Evolutionary conservation across 208 protist species (phyloP).

Genomic region (Crithidia acanthocephali): DNA sequence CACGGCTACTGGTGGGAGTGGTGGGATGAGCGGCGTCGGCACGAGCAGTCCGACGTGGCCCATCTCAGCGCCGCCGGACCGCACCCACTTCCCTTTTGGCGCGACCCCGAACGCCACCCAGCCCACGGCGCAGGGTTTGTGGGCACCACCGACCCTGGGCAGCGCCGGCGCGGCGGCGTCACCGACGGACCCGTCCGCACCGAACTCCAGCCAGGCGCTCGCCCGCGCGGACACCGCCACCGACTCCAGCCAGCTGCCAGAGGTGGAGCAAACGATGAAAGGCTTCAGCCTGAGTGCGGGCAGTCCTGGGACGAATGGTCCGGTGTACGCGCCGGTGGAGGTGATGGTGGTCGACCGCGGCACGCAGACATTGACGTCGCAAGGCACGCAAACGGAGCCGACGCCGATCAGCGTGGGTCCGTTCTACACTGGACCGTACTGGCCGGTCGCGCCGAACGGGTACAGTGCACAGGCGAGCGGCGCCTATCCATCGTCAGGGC

Average conservation of each 20-base stretch:
- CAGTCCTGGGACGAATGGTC: not conserved
- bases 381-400: conserved; percentile 79
- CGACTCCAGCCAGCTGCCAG: conserved; percentile 26
- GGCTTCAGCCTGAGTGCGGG: conserved; percentile 1
- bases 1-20: not conserved
- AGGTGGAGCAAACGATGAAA: conserved; percentile 31
- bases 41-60: conserved; percentile 18
- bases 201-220: not conserved
- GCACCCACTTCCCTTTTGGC: conserved; percentile 29
- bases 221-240: conserved; percentile 14
- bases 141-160: conserved; percentile 6
- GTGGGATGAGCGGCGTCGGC: too few species aligned
- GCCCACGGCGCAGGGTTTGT: conserved; percentile 1
- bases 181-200: too few species aligned
- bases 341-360: conserved; percentile 62
- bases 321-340: conserved; percentile 4
- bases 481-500: conserved; percentile 1
- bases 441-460: conserved; percentile 14
- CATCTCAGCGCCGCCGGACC: conserved; percentile 17
- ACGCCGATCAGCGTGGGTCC: conserved; percentile 30
- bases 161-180: not conserved
- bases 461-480: not conserved
- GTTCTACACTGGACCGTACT: conserved; percentile 21
- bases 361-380: conserved; percentile 78
- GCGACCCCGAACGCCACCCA: conserved; percentile 19